Evolutionary conservation across 495 filamentous ascomycete species (phyloP).

Genomic region (Chaetomium cochliodes): DNA sequence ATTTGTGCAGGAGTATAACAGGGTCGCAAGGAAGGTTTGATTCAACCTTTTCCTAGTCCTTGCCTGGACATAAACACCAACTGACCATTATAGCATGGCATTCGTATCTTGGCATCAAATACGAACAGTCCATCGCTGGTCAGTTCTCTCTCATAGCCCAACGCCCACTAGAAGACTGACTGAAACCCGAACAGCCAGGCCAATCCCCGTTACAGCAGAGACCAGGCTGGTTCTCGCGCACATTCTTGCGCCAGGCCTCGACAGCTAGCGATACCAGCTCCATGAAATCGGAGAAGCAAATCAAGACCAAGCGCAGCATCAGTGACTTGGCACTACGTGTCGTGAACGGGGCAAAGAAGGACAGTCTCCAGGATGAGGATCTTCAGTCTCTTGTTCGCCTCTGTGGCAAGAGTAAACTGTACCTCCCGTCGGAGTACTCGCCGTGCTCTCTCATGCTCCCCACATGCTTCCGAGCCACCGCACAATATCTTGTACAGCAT

Average conservation of each 20-base stretch:
- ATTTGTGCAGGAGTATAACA: constrained; percentile 55
- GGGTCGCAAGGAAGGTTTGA: constrained; percentile 51
- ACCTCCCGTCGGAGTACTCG: constrained; percentile 64
- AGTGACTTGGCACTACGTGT: constrained; percentile 53
- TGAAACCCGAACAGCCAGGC: constrained; percentile 23
- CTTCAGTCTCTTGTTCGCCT: constrained; percentile 67
- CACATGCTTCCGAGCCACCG: constrained; percentile 71
- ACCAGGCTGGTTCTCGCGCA: constrained; percentile 39
- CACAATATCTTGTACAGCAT: constrained; percentile 62
- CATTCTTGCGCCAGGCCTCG: constrained; percentile 34
- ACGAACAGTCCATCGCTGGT: constrained; percentile 25
- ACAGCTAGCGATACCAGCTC: constrained; percentile 31
- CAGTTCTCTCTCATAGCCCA: constrained; percentile 14
- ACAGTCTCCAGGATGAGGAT: constrained; percentile 59
- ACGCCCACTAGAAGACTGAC: background rate
- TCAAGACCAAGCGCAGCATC: constrained; percentile 47
- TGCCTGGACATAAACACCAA: background rate
- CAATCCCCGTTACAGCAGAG: constrained; percentile 18
- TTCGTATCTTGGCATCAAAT: constrained; percentile 37
- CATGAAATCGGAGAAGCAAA: constrained; percentile 32
- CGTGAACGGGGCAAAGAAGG: constrained; percentile 47
- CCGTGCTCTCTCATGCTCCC: constrained; percentile 65
- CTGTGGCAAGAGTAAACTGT: constrained; percentile 67
- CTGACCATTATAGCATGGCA: constrained; percentile 41
- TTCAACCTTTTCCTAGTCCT: background rate